Base-by-base conservation (phyloP, 139 green algal genomes). In the Chlamydomonas incerta region DNA sequence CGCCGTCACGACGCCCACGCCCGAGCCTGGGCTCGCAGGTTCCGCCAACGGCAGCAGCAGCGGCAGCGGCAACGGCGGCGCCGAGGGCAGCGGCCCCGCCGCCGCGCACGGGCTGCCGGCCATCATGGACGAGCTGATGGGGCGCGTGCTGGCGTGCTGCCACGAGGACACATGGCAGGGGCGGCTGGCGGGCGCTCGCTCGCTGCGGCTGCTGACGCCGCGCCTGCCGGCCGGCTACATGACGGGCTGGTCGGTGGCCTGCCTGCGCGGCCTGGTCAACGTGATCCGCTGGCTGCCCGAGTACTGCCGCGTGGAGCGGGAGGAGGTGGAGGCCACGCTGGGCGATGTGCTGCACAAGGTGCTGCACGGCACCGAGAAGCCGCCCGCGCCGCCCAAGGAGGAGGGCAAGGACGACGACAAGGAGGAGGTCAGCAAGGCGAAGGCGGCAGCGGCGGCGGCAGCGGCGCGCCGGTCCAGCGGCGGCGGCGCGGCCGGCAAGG, bases 141-240 rank as follows among this genome's bases (percentile, higher is more conserved):
- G 89, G 6, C 93, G 95, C 20, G 77, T 98, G 50, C 81, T 98
- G 85, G 94, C 99, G 88, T 95, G 92, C 85, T 99, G 97, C 90
- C 98, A 96, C 73, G 93, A 95, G 21, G 94, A 95, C 70, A 88
- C 87, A 14, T 99, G 96, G 97, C 79, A 94, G 11, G 84, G 88
- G 11, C 92, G 95, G 31, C 86, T 98, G 15, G 96, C 96, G 28
- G 97, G 96, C 28, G 90, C 95, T 14, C 87, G 91, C 18, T 96
- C 94, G n/a, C 74, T 99, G 4, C 69, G 87, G 29, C 60, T 93
- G 74, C 75, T 96, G 47, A 55, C 91, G 24, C 26, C 80, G 58
- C 69, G 63, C n/a, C 75, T 97, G 80, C 94, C 94, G 0, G 65
- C 90, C 18, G 58, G 33, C 0, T 92, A 91, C 81, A 72, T 97